Percentiles rank a stretch among this genome's conserved stretches.
phyloP scores from a whole-genome alignment of 768 basidiomycete genomes.

The Tricholoma matsutake region DNA sequence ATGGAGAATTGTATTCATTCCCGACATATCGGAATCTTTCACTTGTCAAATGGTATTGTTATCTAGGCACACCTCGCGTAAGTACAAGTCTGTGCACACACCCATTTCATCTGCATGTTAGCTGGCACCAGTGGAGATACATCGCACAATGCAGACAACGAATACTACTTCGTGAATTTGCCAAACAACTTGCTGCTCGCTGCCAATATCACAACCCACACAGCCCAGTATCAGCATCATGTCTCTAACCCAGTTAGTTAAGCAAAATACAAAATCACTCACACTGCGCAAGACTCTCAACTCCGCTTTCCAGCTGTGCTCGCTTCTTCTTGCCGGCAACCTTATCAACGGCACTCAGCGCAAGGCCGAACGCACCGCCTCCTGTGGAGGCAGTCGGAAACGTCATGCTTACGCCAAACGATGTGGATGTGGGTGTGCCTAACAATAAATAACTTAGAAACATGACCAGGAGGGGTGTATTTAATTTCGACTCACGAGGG shows the following conservation, averaged over 20 bases:
- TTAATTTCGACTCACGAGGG: slow-evolving; percentile 31
- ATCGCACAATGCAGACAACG: neutral
- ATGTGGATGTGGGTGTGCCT: slow-evolving; percentile 23
- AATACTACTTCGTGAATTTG: slow-evolving; percentile 38
- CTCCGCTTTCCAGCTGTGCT: slow-evolving; percentile 44
- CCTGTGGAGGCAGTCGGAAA: slow-evolving; percentile 28
- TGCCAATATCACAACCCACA: slow-evolving; percentile 9
- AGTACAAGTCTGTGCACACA: neutral
- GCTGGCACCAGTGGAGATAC: neutral
- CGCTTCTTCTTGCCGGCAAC: slow-evolving; percentile 51
- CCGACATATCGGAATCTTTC: neutral
- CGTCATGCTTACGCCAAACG: slow-evolving; percentile 21
- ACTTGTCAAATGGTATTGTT: neutral
- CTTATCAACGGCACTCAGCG: slow-evolving; percentile 51
- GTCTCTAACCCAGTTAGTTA: slow-evolving; percentile 12
- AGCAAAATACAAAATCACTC: slow-evolving; percentile 25
- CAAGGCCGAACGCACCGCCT: slow-evolving; percentile 36
- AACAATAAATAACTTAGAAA: slow-evolving; percentile 6
- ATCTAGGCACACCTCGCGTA: neutral
- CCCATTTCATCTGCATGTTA: neutral
- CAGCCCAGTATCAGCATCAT: neutral
- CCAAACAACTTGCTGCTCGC: slow-evolving; percentile 44
- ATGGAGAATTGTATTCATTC: neutral
- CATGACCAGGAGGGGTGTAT: neutral
- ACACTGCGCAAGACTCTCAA: slow-evolving; percentile 51